Base-by-base conservation (phyloP, 768 basidiomycete genomes). In the Boletus subcaerulescens region DNA sequence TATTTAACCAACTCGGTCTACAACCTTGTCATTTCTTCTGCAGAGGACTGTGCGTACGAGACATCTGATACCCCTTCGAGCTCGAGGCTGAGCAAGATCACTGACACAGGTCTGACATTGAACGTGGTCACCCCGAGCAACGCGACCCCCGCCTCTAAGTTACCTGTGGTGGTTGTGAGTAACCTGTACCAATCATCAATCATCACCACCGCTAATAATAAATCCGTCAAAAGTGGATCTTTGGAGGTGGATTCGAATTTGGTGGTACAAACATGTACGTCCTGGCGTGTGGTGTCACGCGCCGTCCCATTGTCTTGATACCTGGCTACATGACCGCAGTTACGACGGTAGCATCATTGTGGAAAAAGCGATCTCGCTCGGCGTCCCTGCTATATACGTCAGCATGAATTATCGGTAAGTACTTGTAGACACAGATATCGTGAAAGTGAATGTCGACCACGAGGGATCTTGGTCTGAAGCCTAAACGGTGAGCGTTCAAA, bases 131-230 rank as follows among this genome's bases (percentile, higher is more conserved):
- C 73, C 48, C 82, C 84, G 5, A 63, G 67, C 2, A 64, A 57
- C 35, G 73, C 77, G 1, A 75, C 73, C 0, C 50, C 76, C 2
- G 60, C 61, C 0, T 76, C 76, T 10, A 78, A 78, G 48, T 67
- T 84, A 3, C 83, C 84, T 3, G 80, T 85, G 8, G 69, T 81
- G 18, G 80, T 77, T 31, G 82, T 83, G 65, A 43, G 80, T 72
- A 10, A 31, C 12, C 10, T 12, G 15, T 32, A 5, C 12, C 22
- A 3, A 33, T 39, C 18, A 3, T 9, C 0, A 36, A 17, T 38
- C 36, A 4, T 29, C 15, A 3, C 24, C 14, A 8, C 6, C 12
- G 10, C 46, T 45, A 5, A 42, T 12, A 10, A 5, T 8, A 2
- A 12, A 22, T 13, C 3, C 2, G 32, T 2, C 3, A 32, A 40